Conservation (phyloP, 2,329 filamentous ascomycete species). For the Pezicula radicicola region DNA sequence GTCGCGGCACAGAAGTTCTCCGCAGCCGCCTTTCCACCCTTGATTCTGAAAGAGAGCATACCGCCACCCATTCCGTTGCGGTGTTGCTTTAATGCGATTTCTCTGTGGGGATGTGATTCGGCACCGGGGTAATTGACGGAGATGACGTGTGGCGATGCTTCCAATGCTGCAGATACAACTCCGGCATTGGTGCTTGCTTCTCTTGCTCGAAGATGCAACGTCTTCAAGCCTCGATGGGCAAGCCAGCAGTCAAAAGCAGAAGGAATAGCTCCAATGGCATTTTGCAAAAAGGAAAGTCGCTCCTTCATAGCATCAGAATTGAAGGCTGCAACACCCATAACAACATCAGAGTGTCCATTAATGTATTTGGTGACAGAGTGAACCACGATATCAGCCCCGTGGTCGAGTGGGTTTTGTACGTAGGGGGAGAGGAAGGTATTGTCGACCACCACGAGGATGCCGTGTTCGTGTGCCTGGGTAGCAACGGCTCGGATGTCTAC, state of each 20-base stretch:
- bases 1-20: constrained; percentile 90
- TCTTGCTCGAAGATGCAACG: constrained; percentile 85
- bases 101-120: constrained; percentile 79
- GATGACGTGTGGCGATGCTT: constrained; percentile 77
- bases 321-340: constrained; percentile 97
- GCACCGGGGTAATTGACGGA: constrained; percentile 95
- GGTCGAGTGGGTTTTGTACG: constrained; percentile 91
- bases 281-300: constrained; percentile 87
- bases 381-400: constrained; percentile 94
- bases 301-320: constrained; percentile 78
- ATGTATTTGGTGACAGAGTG: constrained; percentile 99
- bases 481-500: constrained; percentile 91
- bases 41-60: constrained; percentile 95
- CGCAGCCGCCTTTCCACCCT: constrained; percentile 79
- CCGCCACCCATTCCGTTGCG: constrained; percentile 91
- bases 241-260: constrained; percentile 98
- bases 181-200: constrained; percentile 83
- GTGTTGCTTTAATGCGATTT: constrained; percentile 86
- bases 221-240: constrained; percentile 94
- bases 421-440: constrained; percentile 98
- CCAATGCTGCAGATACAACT: constrained; percentile 71
- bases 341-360: constrained; percentile 93
- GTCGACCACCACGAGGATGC: constrained; percentile 95
- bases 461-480: constrained; percentile 78
- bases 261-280: constrained; percentile 93